phyloP scores from a whole-genome alignment of 192 early-diverging fungal genomes.

The Kappamyces sp. region DNA sequence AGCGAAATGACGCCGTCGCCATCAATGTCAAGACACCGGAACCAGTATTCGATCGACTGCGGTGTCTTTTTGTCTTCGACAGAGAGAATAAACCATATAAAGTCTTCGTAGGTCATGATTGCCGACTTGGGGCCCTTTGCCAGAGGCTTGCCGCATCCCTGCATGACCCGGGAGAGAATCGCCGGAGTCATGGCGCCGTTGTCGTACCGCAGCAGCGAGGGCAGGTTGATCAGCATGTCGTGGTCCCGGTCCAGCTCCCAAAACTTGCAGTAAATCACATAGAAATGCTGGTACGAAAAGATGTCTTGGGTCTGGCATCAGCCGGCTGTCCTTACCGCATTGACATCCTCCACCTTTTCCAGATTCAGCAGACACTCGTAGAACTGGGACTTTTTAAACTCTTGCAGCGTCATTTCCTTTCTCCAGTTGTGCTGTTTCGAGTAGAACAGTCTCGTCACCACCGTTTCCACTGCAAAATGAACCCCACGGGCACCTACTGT shows the following conservation, averaged over 20 bases:
- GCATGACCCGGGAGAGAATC: conserved; percentile 68
- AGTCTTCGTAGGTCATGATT: conserved; percentile 71
- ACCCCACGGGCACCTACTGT: conserved; percentile 43
- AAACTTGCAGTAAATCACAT: conserved; percentile 96
- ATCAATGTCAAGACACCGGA: conserved; percentile 87
- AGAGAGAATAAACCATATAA: conserved; percentile 80
- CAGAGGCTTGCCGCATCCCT: conserved; percentile 53
- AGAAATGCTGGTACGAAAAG: conserved; percentile 97
- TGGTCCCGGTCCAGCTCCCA: conserved; percentile 90
- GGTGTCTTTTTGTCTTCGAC: conserved; percentile 70
- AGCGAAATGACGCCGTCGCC: conserved; percentile 78
- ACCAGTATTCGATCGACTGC: conserved; percentile 75
- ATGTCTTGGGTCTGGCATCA: conserved; percentile 60
- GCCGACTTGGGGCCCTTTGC: conserved; percentile 6
- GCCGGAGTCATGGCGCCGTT: conserved; percentile 60
- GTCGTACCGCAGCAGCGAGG: conserved; percentile 70
- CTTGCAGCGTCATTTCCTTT: conserved; percentile 67
- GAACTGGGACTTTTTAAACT: conserved; percentile 67
- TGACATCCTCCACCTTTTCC: conserved; percentile 68
- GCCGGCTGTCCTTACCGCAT: conserved; percentile 34
- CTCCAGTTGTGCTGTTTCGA: conserved; percentile 55
- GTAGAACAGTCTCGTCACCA: conserved; percentile 84
- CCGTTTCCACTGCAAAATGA: conserved; percentile 66
- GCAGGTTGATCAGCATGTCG: conserved; percentile 66
- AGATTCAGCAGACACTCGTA: conserved; percentile 55